These are phyloP conservation scores for Helicosporidium sp. DNA, from an alignment of 139 green algal species.

Conservation along the genomic window DNA sequence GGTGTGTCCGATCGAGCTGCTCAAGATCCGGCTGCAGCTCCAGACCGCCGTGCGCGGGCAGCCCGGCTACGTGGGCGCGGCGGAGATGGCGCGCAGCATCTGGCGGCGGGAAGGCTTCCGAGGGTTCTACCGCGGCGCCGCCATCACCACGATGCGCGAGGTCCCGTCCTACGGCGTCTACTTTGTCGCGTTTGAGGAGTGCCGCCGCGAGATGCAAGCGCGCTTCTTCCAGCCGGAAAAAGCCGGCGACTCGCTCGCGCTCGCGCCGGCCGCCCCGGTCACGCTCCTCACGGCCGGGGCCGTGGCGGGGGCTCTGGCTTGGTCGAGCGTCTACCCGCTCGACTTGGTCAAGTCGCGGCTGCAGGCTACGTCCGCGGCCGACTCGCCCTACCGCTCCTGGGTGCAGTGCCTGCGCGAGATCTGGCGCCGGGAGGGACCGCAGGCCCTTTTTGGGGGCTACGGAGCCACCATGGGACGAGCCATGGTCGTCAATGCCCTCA, in stretches of 20 bases:
- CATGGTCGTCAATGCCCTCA: slow-evolving; percentile 24
- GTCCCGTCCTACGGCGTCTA: not conserved
- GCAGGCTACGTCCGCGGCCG: slow-evolving; percentile 16
- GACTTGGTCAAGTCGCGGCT: slow-evolving; percentile 51
- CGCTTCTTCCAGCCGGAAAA: too few species aligned
- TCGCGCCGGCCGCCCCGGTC: not conserved
- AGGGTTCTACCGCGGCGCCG: not conserved
- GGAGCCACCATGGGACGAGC: slow-evolving; percentile 30
- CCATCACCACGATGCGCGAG: not conserved
- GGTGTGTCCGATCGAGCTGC: slow-evolving; percentile 32
- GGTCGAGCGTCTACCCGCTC: slow-evolving; percentile 40
- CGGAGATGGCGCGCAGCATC: slow-evolving; percentile 23
- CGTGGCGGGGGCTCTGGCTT: slow-evolving; percentile 28
- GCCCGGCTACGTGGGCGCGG: slow-evolving; percentile 27
- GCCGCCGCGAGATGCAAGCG: too few species aligned
- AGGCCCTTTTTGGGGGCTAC: slow-evolving; percentile 29
- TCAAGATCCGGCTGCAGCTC: slow-evolving; percentile 56
- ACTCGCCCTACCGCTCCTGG: slow-evolving; percentile 17
- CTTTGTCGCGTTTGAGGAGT: not conserved
- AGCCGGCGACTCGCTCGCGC: too few species aligned
- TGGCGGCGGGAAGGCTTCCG: slow-evolving; percentile 20
- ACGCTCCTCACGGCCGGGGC: slow-evolving; percentile 16
- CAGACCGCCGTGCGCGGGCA: slow-evolving; percentile 24
- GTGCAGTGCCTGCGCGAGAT: slow-evolving; percentile 16
- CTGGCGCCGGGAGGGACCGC: slow-evolving; percentile 18